Conservation (phyloP, 106 monocot genomes). For the Dendrobium nobile region DNA sequence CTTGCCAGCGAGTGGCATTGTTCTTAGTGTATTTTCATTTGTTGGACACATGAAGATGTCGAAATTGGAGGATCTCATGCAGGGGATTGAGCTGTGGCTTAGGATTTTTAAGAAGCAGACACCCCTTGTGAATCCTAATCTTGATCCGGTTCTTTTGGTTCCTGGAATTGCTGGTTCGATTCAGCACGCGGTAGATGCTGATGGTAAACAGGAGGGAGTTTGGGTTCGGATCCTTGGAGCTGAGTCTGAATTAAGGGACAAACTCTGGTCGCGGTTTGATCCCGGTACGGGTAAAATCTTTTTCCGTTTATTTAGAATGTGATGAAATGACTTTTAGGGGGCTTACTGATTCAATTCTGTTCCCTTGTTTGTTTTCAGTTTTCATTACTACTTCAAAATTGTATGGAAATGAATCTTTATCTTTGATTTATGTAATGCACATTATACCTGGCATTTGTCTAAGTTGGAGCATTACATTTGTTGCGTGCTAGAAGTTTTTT, state of each 20-base stretch:
- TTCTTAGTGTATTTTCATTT: not conserved
- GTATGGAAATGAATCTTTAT: not conserved
- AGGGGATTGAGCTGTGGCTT: conserved; percentile 50
- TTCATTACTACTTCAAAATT: not conserved
- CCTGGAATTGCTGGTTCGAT: conserved; percentile 69
- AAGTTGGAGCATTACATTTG: not conserved
- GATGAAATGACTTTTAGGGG: not conserved
- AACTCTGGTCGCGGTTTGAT: conserved; percentile 64
- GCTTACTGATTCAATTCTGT: not conserved
- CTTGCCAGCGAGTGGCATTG: not conserved
- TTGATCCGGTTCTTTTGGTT: conserved; percentile 63
- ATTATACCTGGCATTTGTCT: not conserved
- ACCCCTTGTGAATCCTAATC: conserved; percentile 29
- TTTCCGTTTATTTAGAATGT: not conserved
- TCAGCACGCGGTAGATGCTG: conserved; percentile 35
- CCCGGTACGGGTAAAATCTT: conserved; percentile 36
- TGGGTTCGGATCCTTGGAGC: conserved; percentile 28
- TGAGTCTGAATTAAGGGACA: conserved; percentile 20
- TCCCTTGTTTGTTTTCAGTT: not conserved
- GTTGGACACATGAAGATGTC: conserved; percentile 10
- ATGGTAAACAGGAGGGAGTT: conserved; percentile 41
- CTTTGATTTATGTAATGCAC: not conserved
- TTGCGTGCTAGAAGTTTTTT: not conserved
- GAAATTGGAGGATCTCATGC: conserved; percentile 48
- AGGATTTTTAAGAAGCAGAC: conserved; percentile 28